Evolutionary conservation across 176 grass and related monocot species (phyloP).

Genomic region (Zea luxurians): DNA sequence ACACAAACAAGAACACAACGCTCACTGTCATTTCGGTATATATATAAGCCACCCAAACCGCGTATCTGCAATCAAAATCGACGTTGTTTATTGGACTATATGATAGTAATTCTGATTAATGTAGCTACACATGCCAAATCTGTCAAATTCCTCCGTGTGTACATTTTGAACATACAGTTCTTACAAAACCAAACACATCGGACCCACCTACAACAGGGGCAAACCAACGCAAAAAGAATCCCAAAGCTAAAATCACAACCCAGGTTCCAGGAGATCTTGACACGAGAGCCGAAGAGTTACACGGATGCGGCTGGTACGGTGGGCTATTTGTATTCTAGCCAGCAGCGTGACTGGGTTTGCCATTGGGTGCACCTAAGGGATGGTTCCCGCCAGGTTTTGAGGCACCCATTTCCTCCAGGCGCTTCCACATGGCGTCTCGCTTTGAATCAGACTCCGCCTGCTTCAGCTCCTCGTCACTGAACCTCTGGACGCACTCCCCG

Average conservation of each 20-base stretch:
- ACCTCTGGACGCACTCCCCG: constrained; percentile 67
- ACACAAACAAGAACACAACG: background rate
- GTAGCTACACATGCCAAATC: constrained; percentile 41
- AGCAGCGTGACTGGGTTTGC: constrained; percentile 45
- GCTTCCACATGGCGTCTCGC: constrained; percentile 64
- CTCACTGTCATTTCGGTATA: constrained; percentile 5
- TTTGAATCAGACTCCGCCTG: constrained; percentile 60
- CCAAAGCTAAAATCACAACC: constrained; percentile 51
- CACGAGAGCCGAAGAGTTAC: constrained; percentile 33
- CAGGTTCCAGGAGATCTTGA: constrained; percentile 36
- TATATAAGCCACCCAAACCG: constrained; percentile 27
- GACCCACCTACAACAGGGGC: constrained; percentile 44
- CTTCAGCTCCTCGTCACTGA: constrained; percentile 69
- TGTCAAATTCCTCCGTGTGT: constrained; percentile 39
- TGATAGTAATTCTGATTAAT: constrained; percentile 46
- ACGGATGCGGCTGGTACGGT: background rate
- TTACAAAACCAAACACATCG: constrained; percentile 48
- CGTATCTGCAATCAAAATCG: constrained; percentile 41
- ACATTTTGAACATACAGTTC: constrained; percentile 49
- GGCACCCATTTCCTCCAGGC: constrained; percentile 70
- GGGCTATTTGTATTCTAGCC: constrained; percentile 35
- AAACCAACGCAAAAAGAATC: constrained; percentile 38
- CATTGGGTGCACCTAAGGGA: constrained; percentile 30
- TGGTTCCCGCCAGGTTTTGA: constrained; percentile 46
- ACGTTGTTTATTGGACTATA: constrained; percentile 64